Evolutionary conservation across 257 asterid genomes (phyloP).

Genomic region (Eucommia ulmoides): DNA sequence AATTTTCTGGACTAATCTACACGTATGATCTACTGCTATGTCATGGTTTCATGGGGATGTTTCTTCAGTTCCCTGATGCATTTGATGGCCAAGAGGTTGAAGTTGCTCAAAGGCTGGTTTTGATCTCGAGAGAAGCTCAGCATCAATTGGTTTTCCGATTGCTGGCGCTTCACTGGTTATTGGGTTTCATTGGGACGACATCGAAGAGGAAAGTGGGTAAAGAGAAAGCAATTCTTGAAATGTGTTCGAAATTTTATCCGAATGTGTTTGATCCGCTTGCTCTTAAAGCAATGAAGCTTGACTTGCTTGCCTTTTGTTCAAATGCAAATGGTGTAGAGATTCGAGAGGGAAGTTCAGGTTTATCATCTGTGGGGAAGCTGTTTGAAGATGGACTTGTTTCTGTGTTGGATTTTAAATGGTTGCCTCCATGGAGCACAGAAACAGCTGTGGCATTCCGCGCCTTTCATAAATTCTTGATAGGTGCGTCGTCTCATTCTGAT

Average conservation of each 20-base stretch:
- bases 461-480: conserved; percentile 67
- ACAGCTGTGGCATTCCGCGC: conserved; percentile 84
- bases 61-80: conserved; percentile 41
- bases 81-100: conserved; percentile 68
- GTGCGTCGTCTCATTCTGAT: conserved; percentile 51
- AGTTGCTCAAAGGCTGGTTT: conserved; percentile 48
- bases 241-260: conserved; percentile 73
- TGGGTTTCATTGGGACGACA: conserved; percentile 45
- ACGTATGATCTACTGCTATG: conserved; percentile 75
- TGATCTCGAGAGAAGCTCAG: conserved; percentile 59
- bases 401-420: conserved; percentile 79
- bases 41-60: conserved; percentile 65
- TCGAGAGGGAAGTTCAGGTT: conserved; percentile 21
- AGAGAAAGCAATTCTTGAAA: conserved; percentile 37
- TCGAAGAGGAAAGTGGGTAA: conserved; percentile 35
- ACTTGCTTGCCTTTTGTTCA: conserved; percentile 64
- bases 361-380: conserved; percentile 43
- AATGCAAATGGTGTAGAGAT: conserved; percentile 23
- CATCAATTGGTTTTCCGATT: conserved; percentile 53
- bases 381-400: conserved; percentile 75
- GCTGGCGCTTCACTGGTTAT: conserved; percentile 77
- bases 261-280: conserved; percentile 69
- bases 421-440: conserved; percentile 93
- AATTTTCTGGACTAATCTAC: conserved; percentile 69
- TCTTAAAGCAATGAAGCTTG: conserved; percentile 80